A percentile compares a stretch with the other conserved stretches of the same genome.
Conservation (phyloP, 2,329 filamentous ascomycete species). For the Zymoseptoria pseudotritici region DNA sequence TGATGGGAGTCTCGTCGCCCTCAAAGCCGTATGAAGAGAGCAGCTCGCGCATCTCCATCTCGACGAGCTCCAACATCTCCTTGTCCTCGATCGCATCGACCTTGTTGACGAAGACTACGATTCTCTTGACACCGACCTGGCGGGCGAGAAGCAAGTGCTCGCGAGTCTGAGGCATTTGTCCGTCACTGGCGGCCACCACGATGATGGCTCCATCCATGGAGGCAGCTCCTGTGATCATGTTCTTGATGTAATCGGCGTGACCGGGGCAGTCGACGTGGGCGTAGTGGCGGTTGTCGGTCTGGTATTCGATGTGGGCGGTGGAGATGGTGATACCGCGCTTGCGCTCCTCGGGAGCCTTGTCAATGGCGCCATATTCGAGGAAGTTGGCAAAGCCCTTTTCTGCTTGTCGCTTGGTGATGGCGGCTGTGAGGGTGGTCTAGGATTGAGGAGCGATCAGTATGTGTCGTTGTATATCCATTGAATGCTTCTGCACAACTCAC, state of each 20-base stretch:
- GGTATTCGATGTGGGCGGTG: conserved; percentile 96
- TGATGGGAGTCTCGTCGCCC: conserved; percentile 93
- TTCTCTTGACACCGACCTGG: conserved; percentile 95
- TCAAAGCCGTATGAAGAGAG: conserved; percentile 91
- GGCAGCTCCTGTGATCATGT: conserved; percentile 99
- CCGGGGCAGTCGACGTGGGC: conserved; percentile 99
- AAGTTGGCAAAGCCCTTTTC: conserved; percentile 91
- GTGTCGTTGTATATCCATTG: background rate
- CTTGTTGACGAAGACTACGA: conserved; percentile 99
- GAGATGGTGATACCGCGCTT: conserved; percentile 99
- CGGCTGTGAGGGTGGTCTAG: conserved; percentile 93
- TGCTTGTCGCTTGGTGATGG: conserved; percentile 96
- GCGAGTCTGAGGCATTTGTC: conserved; percentile 99
- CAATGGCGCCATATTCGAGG: conserved; percentile 95
- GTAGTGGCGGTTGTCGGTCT: conserved; percentile 90
- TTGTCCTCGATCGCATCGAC: conserved; percentile 94
- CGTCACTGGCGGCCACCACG: conserved; percentile 94
- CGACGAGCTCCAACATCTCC: conserved; percentile 99
- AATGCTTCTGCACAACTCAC: conserved; percentile 39
- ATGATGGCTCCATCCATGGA: conserved; percentile 99
- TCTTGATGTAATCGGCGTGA: conserved; percentile 99
- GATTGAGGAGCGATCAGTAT: background rate
- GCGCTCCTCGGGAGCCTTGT: conserved; percentile 98
- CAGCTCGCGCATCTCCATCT: conserved; percentile 99
- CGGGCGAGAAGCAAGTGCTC: conserved; percentile 96